phyloP scores from a whole-genome alignment of 805 yeast genomes.

The Metschnikowia arizonensis region DNA sequence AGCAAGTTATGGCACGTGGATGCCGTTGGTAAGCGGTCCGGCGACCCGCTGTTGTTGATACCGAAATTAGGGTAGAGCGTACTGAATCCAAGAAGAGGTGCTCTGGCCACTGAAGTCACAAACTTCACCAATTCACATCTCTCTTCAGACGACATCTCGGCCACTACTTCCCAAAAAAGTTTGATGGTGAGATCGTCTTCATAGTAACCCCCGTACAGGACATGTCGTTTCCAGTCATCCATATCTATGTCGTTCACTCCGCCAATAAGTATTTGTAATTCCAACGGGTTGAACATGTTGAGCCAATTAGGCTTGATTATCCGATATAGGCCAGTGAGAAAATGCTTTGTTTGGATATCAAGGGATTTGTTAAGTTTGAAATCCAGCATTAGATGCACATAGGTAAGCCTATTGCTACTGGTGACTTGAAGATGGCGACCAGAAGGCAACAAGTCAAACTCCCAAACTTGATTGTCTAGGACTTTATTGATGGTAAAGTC shows the following conservation, averaged over 20 bases:
- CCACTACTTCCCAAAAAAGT: constrained; percentile 71
- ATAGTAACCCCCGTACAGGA: constrained; percentile 52
- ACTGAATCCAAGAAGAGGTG: constrained; percentile 84
- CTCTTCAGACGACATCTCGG: constrained; percentile 62
- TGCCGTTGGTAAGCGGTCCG: constrained; percentile 77
- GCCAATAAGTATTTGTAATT: constrained; percentile 67
- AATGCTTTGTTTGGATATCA: constrained; percentile 54
- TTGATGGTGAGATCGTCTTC: constrained; percentile 54
- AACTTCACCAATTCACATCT: constrained; percentile 69
- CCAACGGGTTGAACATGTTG: constrained; percentile 77
- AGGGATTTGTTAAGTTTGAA: constrained; percentile 68
- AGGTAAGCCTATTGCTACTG: constrained; percentile 58
- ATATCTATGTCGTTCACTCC: constrained; percentile 75
- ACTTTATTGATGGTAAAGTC: constrained; percentile 61
- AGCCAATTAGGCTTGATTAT: constrained; percentile 74
- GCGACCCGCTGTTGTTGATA: constrained; percentile 59
- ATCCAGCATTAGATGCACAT: constrained; percentile 71
- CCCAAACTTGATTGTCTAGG: constrained; percentile 33
- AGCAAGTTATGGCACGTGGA: constrained; percentile 89
- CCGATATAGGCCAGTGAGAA: constrained; percentile 66
- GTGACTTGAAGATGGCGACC: constrained; percentile 55
- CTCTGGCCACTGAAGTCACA: constrained; percentile 88
- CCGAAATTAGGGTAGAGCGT: constrained; percentile 67
- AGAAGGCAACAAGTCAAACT: constrained; percentile 54
- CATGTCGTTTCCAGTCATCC: constrained; percentile 59